phyloP scores from a whole-genome alignment of 768 basidiomycete genomes.

The Phaeotremella fagi region DNA sequence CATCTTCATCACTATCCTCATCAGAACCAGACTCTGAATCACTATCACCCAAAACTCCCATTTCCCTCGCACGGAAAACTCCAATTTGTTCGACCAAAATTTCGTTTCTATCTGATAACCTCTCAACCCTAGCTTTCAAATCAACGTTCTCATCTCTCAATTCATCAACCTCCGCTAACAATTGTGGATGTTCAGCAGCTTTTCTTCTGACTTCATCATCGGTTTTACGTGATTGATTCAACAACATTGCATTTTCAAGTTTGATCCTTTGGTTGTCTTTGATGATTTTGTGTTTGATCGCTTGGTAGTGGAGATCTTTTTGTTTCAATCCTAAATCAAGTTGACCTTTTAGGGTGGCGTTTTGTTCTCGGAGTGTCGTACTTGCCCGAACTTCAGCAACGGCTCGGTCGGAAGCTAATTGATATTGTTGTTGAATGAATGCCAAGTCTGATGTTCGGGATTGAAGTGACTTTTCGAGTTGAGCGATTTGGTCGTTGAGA shows the following conservation, averaged over 20 bases:
- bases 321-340: constrained; percentile 31
- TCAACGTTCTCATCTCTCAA: not conserved
- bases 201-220: constrained; percentile 30
- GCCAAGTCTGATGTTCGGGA: not conserved
- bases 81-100: constrained; percentile 20
- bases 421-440: constrained; percentile 21
- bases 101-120: constrained; percentile 26
- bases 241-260: constrained; percentile 17
- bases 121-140: constrained; percentile 1
- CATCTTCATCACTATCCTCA: constrained; percentile 7
- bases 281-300: constrained; percentile 1
- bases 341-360: constrained; percentile 17
- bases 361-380: constrained; percentile 3
- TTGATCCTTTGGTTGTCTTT: constrained; percentile 7
- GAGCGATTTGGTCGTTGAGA: not conserved
- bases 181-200: constrained; percentile 16
- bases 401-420: constrained; percentile 15
- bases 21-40: too few species aligned
- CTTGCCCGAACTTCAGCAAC: constrained; percentile 11
- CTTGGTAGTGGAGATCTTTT: constrained; percentile 12
- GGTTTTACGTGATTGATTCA: constrained; percentile 30
- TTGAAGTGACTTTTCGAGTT: not conserved
- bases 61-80: constrained; percentile 18
- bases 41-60: constrained; percentile 28
- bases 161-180: not conserved